Evolutionary conservation across 108 stramenopile genomes (phyloP), one percentile per base, ranked within the genome.

Genomic region (Skeletonema marinoi): DNA sequence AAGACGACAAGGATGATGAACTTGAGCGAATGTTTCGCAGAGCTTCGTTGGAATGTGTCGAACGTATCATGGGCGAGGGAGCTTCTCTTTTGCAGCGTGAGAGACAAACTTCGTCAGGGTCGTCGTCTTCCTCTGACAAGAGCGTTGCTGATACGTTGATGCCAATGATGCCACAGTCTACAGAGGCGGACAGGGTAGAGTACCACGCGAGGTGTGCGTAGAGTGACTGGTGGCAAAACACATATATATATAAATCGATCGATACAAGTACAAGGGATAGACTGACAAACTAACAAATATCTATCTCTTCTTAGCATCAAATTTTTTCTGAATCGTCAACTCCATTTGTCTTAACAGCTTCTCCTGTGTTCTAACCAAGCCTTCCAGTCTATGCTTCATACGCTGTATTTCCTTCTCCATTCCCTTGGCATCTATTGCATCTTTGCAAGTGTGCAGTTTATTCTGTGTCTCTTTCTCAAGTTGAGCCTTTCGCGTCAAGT

Each of bases 401-500:
- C 90, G 84, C 85, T 93, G 88, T 42, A 96, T 93, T 77, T 96
- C 94, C 48, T 78, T 81, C 74, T 92, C 87, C 94, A 96, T 96
- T 17, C 78, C 86, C 42, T 88, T 83, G 17, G 80, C 87, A 70
- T 93, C 92, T 30, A 81, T 65, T 25, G 85, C 80, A 48, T 92
- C 91, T 30, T 89, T 87, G 35, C 73, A 82, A 9, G 90, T 92
- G 61, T 93, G 90, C 16, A 96, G 82, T 32, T 88, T 88, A 31
- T 71, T 88, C 80, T 93, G 87, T 6, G 93, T 93, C 74, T 94
- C 93, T 66, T 90, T 87, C 84, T 96, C 94, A 11, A 93, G 78
- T 87, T 92, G 81, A 66, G 90, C 92, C 80, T 96, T 96, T 78
- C 88, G 90, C 65, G 93, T 92, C 93, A 90, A 93, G 3, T 85